Percentiles rank a stretch among this genome's conserved stretches.
These are phyloP conservation scores for Pecoramyces ruminantium DNA, from an alignment of 192 early-diverging fungal genomes.

Conservation along the genomic window DNA sequence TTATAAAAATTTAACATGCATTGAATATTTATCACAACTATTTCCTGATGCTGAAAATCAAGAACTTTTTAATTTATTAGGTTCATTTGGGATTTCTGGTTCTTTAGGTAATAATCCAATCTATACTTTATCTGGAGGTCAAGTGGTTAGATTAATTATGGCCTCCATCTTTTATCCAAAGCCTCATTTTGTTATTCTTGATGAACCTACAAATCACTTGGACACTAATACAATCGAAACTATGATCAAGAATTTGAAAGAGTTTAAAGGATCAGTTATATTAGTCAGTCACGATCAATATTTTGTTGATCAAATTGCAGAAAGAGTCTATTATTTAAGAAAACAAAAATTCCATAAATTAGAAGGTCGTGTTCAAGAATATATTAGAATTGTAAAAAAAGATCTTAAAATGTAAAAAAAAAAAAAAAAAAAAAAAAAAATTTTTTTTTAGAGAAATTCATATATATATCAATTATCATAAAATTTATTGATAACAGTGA, in stretches of 20 bases:
- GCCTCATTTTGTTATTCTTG: constrained; percentile 1
- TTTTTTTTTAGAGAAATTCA: no score
- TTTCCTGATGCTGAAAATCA: constrained; percentile 29
- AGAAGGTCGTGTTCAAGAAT: not conserved
- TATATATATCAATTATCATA: no score
- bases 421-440: not conserved
- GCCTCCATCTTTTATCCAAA: constrained; percentile 34
- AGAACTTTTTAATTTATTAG: constrained; percentile 51
- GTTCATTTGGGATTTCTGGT: constrained; percentile 59
- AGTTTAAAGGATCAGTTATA: constrained; percentile 55
- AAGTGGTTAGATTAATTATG: constrained; percentile 60
- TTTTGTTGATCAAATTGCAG: constrained; percentile 52
- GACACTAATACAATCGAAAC: constrained; percentile 74
- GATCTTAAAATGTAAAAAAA: not conserved
- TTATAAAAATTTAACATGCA: constrained; percentile 20
- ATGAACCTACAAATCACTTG: constrained; percentile 66
- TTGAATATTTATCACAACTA: constrained; percentile 22
- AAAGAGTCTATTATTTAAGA: constrained; percentile 5
- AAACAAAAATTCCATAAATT: not conserved
- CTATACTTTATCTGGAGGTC: constrained; percentile 58
- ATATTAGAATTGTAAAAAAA: not conserved
- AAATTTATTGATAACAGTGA: no score
- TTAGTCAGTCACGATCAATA: constrained; percentile 77
- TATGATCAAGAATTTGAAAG: constrained; percentile 49
- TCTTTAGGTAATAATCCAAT: constrained; percentile 38